These are phyloP conservation scores for Tilletia caries DNA, from an alignment of 1,284 basidiomycete species.

Conservation along the genomic window DNA sequence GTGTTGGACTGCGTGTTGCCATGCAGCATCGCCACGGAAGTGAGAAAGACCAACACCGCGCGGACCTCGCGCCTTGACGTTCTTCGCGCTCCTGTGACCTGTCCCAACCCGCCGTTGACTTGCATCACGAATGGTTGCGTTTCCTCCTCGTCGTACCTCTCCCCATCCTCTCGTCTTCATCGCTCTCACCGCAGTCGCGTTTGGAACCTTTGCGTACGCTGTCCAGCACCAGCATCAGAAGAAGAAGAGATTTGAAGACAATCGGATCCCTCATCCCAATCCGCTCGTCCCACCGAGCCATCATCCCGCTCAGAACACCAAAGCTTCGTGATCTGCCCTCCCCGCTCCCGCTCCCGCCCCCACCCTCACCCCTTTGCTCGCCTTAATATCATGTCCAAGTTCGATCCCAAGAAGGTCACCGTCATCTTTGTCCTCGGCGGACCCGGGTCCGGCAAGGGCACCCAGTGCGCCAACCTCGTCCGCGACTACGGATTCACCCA, in stretches of 20 bases:
- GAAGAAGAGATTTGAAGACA: conserved; percentile 33
- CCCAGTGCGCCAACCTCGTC: conserved; percentile 87
- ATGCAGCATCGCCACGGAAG: no score
- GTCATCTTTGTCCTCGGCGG: conserved; percentile 96
- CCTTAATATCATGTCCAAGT: conserved; percentile 55
- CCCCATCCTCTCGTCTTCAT: conserved; percentile 43
- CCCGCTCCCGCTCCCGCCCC: no score
- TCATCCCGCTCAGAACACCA: conserved; percentile 26
- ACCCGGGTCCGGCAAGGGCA: conserved; percentile 96
- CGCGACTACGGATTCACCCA: conserved; percentile 85
- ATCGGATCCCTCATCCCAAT: conserved; percentile 45
- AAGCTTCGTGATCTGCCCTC: not conserved
- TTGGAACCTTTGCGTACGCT: conserved; percentile 42
- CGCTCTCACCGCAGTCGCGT: conserved; percentile 33
- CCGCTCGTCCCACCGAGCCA: conserved; percentile 43
- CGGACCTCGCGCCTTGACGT: no score
- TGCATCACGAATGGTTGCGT: no score
- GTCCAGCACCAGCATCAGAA: conserved; percentile 33
- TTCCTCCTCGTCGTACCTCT: not conserved
- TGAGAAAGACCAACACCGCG: no score
- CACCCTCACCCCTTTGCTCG: no score
- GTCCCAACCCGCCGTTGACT: no score
- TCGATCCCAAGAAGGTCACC: conserved; percentile 72
- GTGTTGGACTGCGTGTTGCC: no score
- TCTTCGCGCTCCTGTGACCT: no score